Evolutionary conservation across 345 rosid genomes (phyloP), one percentile per base, ranked within the genome.

Genomic region (Murraya koenigii): DNA sequence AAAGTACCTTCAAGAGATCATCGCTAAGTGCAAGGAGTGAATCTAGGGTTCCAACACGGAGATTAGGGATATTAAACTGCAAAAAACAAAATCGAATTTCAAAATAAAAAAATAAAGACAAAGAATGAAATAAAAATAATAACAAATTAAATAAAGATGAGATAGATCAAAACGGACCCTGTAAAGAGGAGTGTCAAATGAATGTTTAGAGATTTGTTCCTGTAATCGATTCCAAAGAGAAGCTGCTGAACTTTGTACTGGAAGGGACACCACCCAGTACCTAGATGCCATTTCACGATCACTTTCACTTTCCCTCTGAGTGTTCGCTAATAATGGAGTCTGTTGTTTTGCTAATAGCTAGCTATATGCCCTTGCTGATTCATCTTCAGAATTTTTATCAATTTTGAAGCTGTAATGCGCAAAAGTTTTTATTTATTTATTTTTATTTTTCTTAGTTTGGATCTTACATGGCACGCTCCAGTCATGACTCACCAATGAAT

Each of bases 11-110:
- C 64, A 89, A 65, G 82, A 97, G 97, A 89, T 97, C 99, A 85
- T 97, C 98, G 70, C 96, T 92, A 74, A 97, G 97, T 19, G 98
- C 80, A 8, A 97, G 97, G 75, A 97, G 97, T 67, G 98, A 94
- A 84, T 97, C 99, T 35, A 97, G 88, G 75, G 99, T 97, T 77
- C 99, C 98, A 17, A 94, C 99, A 19, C 97, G 97, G 78, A 97
- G 99, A 90, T 89, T 97, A 56, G 99, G 96, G 35, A 93, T 91
- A 83, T 90, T 94, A 73, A 97, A 97, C 98, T 97, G 89, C 81
- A 79, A 44, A 82, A 76, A 54, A 80, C 13, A 22, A 14, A 41
- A 8, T 8, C 15, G 69, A 38, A 77, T 62, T 64, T 71, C 7
- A 75, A 39, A 54, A 22, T 20, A 36, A 56, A 32, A 20, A 7